Evolutionary conservation across 805 yeast genomes (phyloP).

Genomic region (Lachancea cidri): DNA sequence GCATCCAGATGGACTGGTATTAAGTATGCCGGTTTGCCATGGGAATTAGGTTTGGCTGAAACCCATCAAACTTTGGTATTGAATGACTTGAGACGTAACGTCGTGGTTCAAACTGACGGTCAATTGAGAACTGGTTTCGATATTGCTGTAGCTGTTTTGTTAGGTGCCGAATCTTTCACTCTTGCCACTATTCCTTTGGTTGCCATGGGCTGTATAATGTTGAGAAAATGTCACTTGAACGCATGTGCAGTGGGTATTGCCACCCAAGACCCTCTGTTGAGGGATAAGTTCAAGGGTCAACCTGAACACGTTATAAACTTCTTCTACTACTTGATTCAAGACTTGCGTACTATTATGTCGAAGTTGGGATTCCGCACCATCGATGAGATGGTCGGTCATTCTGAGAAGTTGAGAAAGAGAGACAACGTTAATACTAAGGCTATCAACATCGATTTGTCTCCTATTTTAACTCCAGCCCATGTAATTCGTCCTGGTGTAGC

Average conservation of each 20-base stretch:
- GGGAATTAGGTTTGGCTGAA: constrained; percentile 98
- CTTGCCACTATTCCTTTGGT: constrained; percentile 96
- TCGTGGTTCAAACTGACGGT: constrained; percentile 96
- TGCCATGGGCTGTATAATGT: constrained; percentile 96
- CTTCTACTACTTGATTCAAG: constrained; percentile 91
- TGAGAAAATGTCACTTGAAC: constrained; percentile 90
- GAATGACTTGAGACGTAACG: constrained; percentile 94
- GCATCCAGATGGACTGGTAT: constrained; percentile 97
- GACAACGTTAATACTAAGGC: constrained; percentile 89
- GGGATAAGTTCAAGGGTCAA: constrained; percentile 90
- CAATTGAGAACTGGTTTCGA: constrained; percentile 96
- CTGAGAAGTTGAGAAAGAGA: constrained; percentile 82
- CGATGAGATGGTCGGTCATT: constrained; percentile 97
- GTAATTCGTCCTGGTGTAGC: constrained; percentile 95
- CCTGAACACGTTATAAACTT: constrained; percentile 98
- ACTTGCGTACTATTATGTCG: constrained; percentile 90
- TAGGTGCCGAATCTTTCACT: constrained; percentile 99
- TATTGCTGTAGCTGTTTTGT: constrained; percentile 89
- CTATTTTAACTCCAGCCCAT: constrained; percentile 95
- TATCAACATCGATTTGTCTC: constrained; percentile 84
- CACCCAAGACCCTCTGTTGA: constrained; percentile 91
- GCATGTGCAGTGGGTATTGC: constrained; percentile 99
- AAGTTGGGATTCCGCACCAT: constrained; percentile 90
- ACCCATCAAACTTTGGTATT: constrained; percentile 95
- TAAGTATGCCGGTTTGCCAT: constrained; percentile 95